These are phyloP conservation scores for Globisporangium paroecandrum DNA, from an alignment of 352 stramenopile species.

Conservation along the genomic window DNA sequence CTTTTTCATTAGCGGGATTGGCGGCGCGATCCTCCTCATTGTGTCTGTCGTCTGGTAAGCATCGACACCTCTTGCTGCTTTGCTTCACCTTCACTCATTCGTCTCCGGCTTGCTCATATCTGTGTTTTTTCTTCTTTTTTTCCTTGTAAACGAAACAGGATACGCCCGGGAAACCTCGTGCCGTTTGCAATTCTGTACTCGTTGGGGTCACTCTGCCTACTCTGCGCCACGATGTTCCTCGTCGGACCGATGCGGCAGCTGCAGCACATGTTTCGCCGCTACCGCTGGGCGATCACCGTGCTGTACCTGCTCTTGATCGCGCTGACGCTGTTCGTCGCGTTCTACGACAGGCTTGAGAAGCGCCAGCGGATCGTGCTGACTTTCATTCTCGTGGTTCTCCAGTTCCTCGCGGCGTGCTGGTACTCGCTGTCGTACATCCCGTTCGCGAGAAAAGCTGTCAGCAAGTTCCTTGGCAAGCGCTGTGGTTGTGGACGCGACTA, in stretches of 20 bases:
- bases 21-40: conserved; percentile 9
- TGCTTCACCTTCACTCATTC: not conserved
- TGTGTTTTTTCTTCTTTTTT: not conserved
- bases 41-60: conserved; percentile 12
- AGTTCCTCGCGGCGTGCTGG: conserved; percentile 77
- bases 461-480: conserved; percentile 11
- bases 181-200: conserved; percentile 48
- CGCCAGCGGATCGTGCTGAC: conserved; percentile 35
- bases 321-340: conserved; percentile 43
- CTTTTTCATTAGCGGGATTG: not conserved
- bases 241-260: conserved; percentile 56
- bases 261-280: conserved; percentile 58
- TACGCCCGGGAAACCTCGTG: conserved; percentile 19
- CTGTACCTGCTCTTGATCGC: conserved; percentile 46
- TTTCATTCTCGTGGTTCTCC: conserved; percentile 50
- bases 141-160: not conserved
- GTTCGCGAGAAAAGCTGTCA: conserved; percentile 47
- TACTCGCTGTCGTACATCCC: conserved; percentile 82
- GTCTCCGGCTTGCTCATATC: not conserved
- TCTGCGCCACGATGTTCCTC: conserved; percentile 25
- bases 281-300: conserved; percentile 33
- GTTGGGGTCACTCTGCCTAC: conserved; percentile 43
- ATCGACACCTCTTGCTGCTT: not conserved
- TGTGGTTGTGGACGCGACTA: conserved; percentile 1
- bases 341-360: conserved; percentile 19